Conservation (phyloP, 1,284 basidiomycete genomes). For the Trametes pubescens region DNA sequence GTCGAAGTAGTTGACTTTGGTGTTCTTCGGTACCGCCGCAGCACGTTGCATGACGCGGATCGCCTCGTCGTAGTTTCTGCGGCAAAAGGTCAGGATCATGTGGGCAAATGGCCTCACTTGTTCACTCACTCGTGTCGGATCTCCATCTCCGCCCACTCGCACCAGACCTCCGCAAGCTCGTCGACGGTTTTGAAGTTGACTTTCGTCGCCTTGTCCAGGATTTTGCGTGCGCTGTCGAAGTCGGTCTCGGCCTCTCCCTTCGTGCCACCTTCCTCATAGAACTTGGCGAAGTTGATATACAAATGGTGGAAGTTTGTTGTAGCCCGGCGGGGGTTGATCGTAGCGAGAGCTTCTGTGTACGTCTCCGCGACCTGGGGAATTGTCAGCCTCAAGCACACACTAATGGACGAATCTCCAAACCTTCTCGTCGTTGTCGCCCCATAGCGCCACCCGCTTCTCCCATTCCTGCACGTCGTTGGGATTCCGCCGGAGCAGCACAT, state of each 20-base stretch:
- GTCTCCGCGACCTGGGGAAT: constrained; percentile 83
- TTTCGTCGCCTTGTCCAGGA: constrained; percentile 91
- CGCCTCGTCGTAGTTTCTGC: constrained; percentile 95
- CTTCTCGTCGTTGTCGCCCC: constrained; percentile 93
- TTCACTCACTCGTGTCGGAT: constrained; percentile 87
- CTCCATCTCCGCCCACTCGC: constrained; percentile 99
- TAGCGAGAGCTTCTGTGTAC: constrained; percentile 90
- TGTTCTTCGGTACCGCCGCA: constrained; percentile 87
- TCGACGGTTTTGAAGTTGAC: constrained; percentile 96
- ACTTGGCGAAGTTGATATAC: constrained; percentile 96
- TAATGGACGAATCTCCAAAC: constrained; percentile 46
- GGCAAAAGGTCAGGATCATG: constrained; percentile 10
- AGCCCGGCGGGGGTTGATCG: constrained; percentile 89
- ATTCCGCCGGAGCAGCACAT: constrained; percentile 93
- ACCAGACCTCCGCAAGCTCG: constrained; percentile 98
- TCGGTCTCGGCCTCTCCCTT: constrained; percentile 83
- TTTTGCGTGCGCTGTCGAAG: constrained; percentile 87
- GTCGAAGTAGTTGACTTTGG: constrained; percentile 94
- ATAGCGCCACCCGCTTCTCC: constrained; percentile 97
- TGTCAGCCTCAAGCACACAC: background rate
- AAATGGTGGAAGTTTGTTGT: constrained; percentile 92
- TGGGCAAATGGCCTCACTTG: background rate
- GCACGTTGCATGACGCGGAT: constrained; percentile 97
- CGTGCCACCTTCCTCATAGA: constrained; percentile 95
- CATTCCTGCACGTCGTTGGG: constrained; percentile 99